Evolutionary conservation across 805 yeast species (phyloP).

Genomic region (Kodamaea fukazawae): DNA sequence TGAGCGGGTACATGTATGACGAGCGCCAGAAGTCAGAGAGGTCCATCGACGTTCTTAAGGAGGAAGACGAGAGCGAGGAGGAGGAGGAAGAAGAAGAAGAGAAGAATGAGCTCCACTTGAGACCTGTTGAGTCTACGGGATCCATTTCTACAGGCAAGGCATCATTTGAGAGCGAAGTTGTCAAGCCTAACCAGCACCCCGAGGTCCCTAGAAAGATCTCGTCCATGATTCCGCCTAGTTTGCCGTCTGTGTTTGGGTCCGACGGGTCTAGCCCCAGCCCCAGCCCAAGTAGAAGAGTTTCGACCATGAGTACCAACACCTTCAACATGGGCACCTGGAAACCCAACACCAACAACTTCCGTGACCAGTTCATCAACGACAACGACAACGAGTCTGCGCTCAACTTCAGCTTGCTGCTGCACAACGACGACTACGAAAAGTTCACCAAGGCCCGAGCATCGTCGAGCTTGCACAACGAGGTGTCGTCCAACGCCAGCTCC

Average conservation of each 20-base stretch:
- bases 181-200: conserved; percentile 1
- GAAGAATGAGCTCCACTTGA: conserved; percentile 8
- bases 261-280: too few relatives aligned
- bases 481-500: conserved; percentile 22
- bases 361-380: conserved; percentile 49
- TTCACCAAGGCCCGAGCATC: conserved; percentile 30
- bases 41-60: conserved; percentile 2
- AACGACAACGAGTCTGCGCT: conserved; percentile 37
- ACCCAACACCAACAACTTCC: conserved; percentile 51
- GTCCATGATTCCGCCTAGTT: neutral
- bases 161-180: conserved; percentile 13
- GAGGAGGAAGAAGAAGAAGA: conserved; percentile 1
- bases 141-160: conserved; percentile 19
- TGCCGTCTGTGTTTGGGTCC: too few relatives aligned
- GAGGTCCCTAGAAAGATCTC: neutral
- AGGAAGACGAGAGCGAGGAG: conserved; percentile 4
- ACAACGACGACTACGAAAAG: conserved; percentile 25
- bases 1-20: conserved; percentile 26
- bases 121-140: conserved; percentile 14
- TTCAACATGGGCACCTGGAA: conserved; percentile 56
- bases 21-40: conserved; percentile 10
- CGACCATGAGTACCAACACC: conserved; percentile 31
- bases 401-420: conserved; percentile 23
- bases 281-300: conserved; percentile 22
- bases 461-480: conserved; percentile 16